Evolutionary conservation across 192 early-diverging fungal genomes (phyloP), one percentile per base, ranked within the genome.

Genomic region (Dissophora ornata): DNA sequence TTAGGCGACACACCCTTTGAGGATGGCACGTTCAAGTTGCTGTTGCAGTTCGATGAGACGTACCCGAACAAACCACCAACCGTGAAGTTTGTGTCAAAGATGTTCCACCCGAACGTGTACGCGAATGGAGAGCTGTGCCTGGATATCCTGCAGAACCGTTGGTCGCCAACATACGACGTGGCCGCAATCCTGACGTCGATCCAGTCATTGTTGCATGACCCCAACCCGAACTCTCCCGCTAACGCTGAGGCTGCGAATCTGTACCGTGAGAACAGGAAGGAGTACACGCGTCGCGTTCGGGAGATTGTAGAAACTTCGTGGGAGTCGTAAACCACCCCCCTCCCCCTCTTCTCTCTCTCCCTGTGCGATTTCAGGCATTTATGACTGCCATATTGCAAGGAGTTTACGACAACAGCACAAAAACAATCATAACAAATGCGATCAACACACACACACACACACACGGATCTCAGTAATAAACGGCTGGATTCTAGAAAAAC

Each of bases 81-180:
- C 51, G 97, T 99, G 15, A 90, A 90, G 62, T 99, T 99, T 79
- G 90, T 95, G 13, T 90, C 92, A 30, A 91, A 89, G 58, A 99
- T 99, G 94, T 99, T 98, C 79, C 97, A 99, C 73, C 97, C 97
- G 0, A 99, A 99, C 64, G 96, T 95, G 2, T 98, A 97, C 74
- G 94, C 94, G 42, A 97, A 93, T 77, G 97, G 97, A 9, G 96
- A 99, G 71, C 81, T 99, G 52, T 99, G 97, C 79, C 79, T 99
- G 71, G 97, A 99, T 80, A 99, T 99, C 73, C 78, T 98, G 79
- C 96, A 99, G 73, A 97, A 97, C 81, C 84, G 96, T 51, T 99
- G 97, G 97, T 93, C 91, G n/a, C 96, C 96, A 9, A 96, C 96
- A 0, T 98, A 96, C 56, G 95, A 97, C 79, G 94, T 95, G 19